These are phyloP conservation scores for Xerocomus potaroensis DNA, from an alignment of 768 basidiomycete species.

Conservation along the genomic window DNA sequence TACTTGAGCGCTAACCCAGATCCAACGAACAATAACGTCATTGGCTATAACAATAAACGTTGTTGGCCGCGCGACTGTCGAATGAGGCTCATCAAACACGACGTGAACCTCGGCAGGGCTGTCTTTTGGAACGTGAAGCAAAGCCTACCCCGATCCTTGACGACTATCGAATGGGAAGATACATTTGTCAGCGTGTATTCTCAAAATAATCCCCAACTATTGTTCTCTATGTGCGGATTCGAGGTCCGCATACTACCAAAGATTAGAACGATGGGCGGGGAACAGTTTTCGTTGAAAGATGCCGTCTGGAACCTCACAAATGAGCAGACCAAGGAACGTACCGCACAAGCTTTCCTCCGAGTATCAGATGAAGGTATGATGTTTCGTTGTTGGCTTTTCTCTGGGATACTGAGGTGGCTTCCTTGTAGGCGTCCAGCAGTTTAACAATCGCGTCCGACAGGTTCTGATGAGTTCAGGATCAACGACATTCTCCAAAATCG, in stretches of 20 bases:
- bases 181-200: conserved; percentile 97
- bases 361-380: conserved; percentile 86
- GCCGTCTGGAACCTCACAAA: conserved; percentile 97
- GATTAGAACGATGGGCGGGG: conserved; percentile 91
- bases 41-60: conserved; percentile 98
- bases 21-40: conserved; percentile 98
- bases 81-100: conserved; percentile 98
- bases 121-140: conserved; percentile 99
- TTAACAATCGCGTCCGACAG: conserved; percentile 96
- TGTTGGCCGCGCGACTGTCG: conserved; percentile 99
- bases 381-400: no score
- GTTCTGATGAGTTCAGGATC: conserved; percentile 99
- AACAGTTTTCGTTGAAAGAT: conserved; percentile 95
- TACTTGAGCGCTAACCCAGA: conserved; percentile 98
- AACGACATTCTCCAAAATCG: conserved; percentile 98
- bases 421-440: conserved; percentile 76
- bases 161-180: conserved; percentile 99
- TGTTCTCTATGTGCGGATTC: conserved; percentile 99
- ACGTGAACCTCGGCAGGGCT: conserved; percentile 96
- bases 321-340: conserved; percentile 95
- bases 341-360: conserved; percentile 95
- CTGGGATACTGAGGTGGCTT: background rate
- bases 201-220: conserved; percentile 92
- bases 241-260: conserved; percentile 97
- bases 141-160: conserved; percentile 88